Evolutionary conservation across 768 basidiomycete genomes (phyloP).

Genomic region (Calocybe gangraenosa): DNA sequence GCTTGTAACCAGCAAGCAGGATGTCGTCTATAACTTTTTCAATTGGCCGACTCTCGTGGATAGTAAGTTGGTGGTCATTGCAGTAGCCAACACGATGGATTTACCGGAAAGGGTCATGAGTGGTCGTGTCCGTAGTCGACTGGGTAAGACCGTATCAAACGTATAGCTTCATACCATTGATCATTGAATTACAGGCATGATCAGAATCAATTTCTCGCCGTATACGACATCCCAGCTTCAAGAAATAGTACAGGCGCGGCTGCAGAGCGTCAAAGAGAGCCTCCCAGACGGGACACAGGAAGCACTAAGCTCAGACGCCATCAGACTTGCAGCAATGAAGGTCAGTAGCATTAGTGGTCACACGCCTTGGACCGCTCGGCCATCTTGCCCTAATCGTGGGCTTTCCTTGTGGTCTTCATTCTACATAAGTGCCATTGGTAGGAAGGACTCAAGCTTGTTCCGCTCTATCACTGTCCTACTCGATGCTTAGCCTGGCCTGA

Average conservation of each 20-base stretch:
- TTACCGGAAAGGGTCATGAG: conserved; percentile 92
- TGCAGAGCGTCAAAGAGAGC: conserved; percentile 54
- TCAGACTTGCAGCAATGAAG: conserved; percentile 78
- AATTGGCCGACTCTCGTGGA: conserved; percentile 94
- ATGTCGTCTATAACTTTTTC: conserved; percentile 99
- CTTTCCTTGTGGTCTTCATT: too few species aligned
- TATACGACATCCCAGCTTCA: conserved; percentile 77
- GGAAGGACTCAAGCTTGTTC: too few species aligned
- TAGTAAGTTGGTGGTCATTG: conserved; percentile 90
- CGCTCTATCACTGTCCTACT: too few species aligned
- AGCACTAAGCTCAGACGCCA: conserved; percentile 64
- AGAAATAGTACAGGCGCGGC: conserved; percentile 81
- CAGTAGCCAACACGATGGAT: conserved; percentile 98
- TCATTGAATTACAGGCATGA: conserved; percentile 63
- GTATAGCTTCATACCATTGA: too few species aligned
- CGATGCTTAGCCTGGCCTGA: too few species aligned
- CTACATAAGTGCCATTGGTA: too few species aligned
- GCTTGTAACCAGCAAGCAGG: conserved; percentile 92
- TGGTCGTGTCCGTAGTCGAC: conserved; percentile 86
- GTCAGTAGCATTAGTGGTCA: conserved; percentile 75
- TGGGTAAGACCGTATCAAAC: too few species aligned
- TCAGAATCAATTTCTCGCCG: conserved; percentile 88
- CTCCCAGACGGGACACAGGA: conserved; percentile 43
- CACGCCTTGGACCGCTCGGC: conserved; percentile 45
- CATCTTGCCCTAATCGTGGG: conserved; percentile 33